Evolutionary conservation across 164 flowering plant genomes (phyloP), one percentile per base, ranked within the genome.

Genomic region (Buxus sempervirens): DNA sequence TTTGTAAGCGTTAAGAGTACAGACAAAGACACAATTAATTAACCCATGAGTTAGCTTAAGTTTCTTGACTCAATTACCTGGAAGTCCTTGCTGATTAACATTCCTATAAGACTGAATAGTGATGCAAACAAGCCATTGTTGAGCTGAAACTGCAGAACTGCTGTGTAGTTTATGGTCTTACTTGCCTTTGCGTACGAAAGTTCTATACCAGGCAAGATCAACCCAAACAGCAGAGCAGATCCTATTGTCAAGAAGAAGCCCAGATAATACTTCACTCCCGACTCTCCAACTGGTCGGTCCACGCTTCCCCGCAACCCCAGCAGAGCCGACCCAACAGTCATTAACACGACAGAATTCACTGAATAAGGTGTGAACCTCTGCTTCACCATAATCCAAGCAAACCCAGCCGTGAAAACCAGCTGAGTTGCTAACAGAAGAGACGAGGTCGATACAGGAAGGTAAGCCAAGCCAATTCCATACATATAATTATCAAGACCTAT

Each of bases 201-300:
- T 32, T 32, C 38, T 3, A 32, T 32, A 32, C 38, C 7, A 3
- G 38, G 38, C 38, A 32, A 32, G 38, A 7, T 32, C 5, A 32
- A 32, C 3, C 38, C 38, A 3, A 32, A 3, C 3, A 32, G 38
- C 38, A 64, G 58, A 0, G 66, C 61, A 54, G 23, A 24, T 0
- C 20, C 72, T 20, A 70, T 42, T 5, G 66, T 70, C 66, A 63
- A 22, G 19, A 70, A 55, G 49, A 70, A 70, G 36, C 72, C 72
- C 7, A 41, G 41, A 19, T 62, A 20, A 4, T 62, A 70, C 21
- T 70, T 19, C 3, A 41, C 54, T 5, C 54, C 55, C 0, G 66
- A 36, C 28, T 54, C 72, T 0, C 72, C 72, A 14, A 1, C 1
- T 0, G 66, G 67, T 10, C 66, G 14, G 62, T 70, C 72, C 0